phyloP scores from a whole-genome alignment of 768 basidiomycete species.

The Leccinum variicolor region DNA sequence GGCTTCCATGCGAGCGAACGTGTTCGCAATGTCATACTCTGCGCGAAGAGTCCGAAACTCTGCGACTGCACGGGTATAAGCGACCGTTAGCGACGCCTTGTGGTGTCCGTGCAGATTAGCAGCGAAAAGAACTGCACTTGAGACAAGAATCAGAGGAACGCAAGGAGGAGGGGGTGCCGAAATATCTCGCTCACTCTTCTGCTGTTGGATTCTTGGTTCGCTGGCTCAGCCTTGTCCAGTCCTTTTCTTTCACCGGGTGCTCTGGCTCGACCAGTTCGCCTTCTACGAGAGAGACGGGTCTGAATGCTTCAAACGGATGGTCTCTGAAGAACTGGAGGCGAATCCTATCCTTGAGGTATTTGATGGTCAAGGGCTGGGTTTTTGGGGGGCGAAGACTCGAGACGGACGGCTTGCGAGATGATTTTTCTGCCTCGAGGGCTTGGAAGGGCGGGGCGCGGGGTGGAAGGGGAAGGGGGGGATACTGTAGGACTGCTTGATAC shows the following conservation, averaged over 20 bases:
- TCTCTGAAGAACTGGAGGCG: constrained; percentile 91
- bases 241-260: constrained; percentile 52
- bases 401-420: constrained; percentile 21
- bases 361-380: constrained; percentile 54
- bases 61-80: constrained; percentile 74
- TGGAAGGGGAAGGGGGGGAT: constrained; percentile 87
- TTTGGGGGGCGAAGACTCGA: constrained; percentile 34
- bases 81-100: constrained; percentile 60
- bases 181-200: constrained; percentile 72
- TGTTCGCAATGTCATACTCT: constrained; percentile 73
- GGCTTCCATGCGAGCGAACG: constrained; percentile 79
- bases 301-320: constrained; percentile 94
- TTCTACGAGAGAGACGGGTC: constrained; percentile 77
- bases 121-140: constrained; percentile 78
- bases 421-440: constrained; percentile 42
- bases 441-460: constrained; percentile 58
- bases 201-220: constrained; percentile 77
- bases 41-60: constrained; percentile 90
- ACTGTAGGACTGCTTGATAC: constrained; percentile 80
- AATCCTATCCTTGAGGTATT: constrained; percentile 81
- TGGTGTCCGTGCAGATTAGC: constrained; percentile 72
- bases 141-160: constrained; percentile 10
- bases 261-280: constrained; percentile 51
- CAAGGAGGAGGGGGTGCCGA: not conserved
- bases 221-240: constrained; percentile 82